A percentile compares a stretch with the other conserved stretches of the same genome.
phyloP scores from a whole-genome alignment of 306 rosid species.

The Trifolium pratense region DNA sequence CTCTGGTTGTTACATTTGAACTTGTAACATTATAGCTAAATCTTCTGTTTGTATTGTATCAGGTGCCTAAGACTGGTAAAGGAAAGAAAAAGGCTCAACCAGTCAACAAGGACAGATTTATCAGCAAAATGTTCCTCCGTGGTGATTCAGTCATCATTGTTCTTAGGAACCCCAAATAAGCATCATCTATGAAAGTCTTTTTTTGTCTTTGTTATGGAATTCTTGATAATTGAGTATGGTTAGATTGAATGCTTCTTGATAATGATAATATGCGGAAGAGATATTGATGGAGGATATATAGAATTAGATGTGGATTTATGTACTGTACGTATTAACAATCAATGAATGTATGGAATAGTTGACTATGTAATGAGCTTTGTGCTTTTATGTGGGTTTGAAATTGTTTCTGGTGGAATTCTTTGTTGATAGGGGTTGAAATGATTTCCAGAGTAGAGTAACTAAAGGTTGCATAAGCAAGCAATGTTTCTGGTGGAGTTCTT shows the following conservation, averaged over 20 bases:
- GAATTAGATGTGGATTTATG: not conserved
- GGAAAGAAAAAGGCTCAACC: conserved; percentile 93
- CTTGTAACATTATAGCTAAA: not conserved
- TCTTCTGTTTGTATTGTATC: not conserved
- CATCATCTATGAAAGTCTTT: not conserved
- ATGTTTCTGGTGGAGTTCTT: too few relatives aligned
- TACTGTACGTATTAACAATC: too few relatives aligned
- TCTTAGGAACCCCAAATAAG: conserved; percentile 90
- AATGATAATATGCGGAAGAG: conserved; percentile 10
- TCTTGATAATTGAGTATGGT: not conserved
- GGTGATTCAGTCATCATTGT: conserved; percentile 93
- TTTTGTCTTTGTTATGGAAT: not conserved
- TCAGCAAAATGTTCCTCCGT: conserved; percentile 88
- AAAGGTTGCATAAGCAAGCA: too few relatives aligned
- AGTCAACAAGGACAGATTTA: conserved; percentile 91
- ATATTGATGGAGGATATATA: conserved; percentile 12
- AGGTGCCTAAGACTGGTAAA: conserved; percentile 91
- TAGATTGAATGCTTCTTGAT: conserved; percentile 2
- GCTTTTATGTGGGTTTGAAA: too few relatives aligned
- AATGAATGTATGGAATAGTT: too few relatives aligned
- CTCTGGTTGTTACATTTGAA: not conserved
- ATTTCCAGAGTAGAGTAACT: too few relatives aligned
- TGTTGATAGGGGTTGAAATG: too few relatives aligned
- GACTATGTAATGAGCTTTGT: too few relatives aligned
- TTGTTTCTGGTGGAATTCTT: too few relatives aligned